Evolutionary conservation across 1,139 yeast genomes (phyloP), one percentile per base, ranked within the genome.

Genomic region (Zygosaccharomyces pseudobailii): DNA sequence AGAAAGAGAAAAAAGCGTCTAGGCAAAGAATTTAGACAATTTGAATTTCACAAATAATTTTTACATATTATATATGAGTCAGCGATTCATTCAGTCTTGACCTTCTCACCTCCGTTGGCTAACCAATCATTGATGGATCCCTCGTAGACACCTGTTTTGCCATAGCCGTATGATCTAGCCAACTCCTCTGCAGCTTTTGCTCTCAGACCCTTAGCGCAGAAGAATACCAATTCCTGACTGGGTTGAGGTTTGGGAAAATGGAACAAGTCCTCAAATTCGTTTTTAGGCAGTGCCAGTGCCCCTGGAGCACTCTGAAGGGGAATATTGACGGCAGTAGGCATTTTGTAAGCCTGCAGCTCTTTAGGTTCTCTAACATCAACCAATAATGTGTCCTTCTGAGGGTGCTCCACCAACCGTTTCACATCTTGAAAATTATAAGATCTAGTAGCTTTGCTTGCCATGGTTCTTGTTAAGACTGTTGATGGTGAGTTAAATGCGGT

Each of bases 301-400:
- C 96, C 96, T 0, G 97, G 97, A 13, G 90, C 79, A 6, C 95
- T 81, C 63, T 88, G 89, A 71, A 83, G 84, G 19, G 98, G 98
- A 50, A 92, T 77, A 65, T 92, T 92, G 53, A 89, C 70, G 10
- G 98, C 84, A 24, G 80, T 78, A 25, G 97, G 97, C 58, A 92
- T 85, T 63, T 75, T 78, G 32, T 88, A 89, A 24, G 78, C 79
- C 20, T 51, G 47, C 27, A 70, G 82, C 69, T 92, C 98, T 40
- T 72, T 75, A 3, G 97, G 96, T 70, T 92, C 98, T 64, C 98
- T 82, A 22, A 88, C 97, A 65, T 92, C 98, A 17, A 90, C 81
- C 43, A 90, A 69, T 40, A 87, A 72, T 40, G 77, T 69, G 28
- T 73, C 68, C 5, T 65, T 55, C 42, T 55, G 67, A 8, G 80